Evolutionary conservation across 306 rosid species (phyloP), one percentile per base, ranked within the genome.

Genomic region (Quercus suber): DNA sequence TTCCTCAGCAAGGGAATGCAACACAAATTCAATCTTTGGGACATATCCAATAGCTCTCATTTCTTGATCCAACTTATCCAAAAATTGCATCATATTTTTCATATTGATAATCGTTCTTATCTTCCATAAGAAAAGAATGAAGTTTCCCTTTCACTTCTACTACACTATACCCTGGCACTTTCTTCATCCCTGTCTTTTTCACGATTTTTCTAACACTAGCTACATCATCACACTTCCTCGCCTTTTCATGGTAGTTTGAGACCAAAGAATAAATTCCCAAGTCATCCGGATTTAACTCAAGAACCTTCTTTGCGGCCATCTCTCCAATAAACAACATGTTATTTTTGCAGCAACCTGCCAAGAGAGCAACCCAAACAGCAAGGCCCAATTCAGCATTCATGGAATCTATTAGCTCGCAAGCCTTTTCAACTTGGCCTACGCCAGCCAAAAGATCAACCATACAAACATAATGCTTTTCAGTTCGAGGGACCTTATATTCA

Each of bases 41-140:
- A 76, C 53, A 64, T 60, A 69, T 71, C 74, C 76, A 21, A 80
- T 56, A 1, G 11, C 70, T 83, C 80, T 86, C 88, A 86, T 81
- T 56, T 79, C 80, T 55, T 33, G 60, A 17, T 79, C 75, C 81
- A 86, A 77, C 59, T 61, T 75, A 58, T 79, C 64, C 78, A 88
- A 53, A 53, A 86, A 52, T 17, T 21, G 71, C 63, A 76, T 43
- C 55, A 84, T 88, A 35, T 72, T 73, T 73, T 15, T 58, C 19
- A 51, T 77, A 71, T 56, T 74, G 74, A 75, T 71, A 57, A 56
- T 81, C 85, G 41, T 60, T 69, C 8, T 65, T 76, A 79, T 85
- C 91, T 86, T 79, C 87, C 89, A 83, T 84, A 37, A 88, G 67
- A 78, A 88, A 88, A 74, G 80, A 80, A 82, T 84, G 86, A 35